These are phyloP conservation scores for Sordariomycetes sp. DNA, from an alignment of 2,329 filamentous ascomycete genomes.

Conservation along the genomic window DNA sequence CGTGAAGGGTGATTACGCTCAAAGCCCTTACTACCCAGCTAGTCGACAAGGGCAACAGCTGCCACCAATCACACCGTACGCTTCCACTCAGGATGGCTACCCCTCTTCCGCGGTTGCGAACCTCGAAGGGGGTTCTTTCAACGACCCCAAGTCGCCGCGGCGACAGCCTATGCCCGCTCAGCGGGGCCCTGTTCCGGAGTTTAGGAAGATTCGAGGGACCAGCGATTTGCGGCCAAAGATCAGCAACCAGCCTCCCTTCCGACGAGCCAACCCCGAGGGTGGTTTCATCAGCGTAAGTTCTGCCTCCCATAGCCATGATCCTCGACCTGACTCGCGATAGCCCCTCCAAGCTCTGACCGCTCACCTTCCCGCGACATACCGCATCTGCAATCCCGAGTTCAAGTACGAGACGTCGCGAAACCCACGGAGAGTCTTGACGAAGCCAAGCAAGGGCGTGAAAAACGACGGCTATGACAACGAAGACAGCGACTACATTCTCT, in stretches of 20 bases:
- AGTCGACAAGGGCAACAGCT: constrained; percentile 54
- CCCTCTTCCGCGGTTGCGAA: constrained; percentile 62
- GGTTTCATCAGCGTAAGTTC: constrained; percentile 87
- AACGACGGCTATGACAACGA: constrained; percentile 99
- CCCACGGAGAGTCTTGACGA: constrained; percentile 88
- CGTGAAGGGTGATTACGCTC: constrained; percentile 54
- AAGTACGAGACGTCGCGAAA: constrained; percentile 99
- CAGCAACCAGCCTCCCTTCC: constrained; percentile 80
- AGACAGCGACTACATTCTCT: constrained; percentile 97
- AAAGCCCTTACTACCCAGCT: constrained; percentile 51
- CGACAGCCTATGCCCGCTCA: constrained; percentile 37
- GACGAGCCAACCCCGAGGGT: constrained; percentile 90
- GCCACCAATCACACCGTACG: constrained; percentile 63
- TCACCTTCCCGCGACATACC: constrained; percentile 88
- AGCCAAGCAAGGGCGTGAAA: constrained; percentile 96
- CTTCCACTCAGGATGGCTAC: constrained; percentile 61
- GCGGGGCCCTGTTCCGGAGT: constrained; percentile 74
- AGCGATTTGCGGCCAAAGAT: constrained; percentile 74
- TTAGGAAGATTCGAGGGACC: constrained; percentile 65
- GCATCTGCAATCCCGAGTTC: constrained; percentile 95
- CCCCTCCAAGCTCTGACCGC: constrained; percentile 91
- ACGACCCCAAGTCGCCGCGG: constrained; percentile 49
- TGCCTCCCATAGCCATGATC: neutral
- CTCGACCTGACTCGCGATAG: constrained; percentile 31
- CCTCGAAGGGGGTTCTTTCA: constrained; percentile 56